phyloP scores from a whole-genome alignment of 2,329 filamentous ascomycete species.

The Biscogniauxia sp. region DNA sequence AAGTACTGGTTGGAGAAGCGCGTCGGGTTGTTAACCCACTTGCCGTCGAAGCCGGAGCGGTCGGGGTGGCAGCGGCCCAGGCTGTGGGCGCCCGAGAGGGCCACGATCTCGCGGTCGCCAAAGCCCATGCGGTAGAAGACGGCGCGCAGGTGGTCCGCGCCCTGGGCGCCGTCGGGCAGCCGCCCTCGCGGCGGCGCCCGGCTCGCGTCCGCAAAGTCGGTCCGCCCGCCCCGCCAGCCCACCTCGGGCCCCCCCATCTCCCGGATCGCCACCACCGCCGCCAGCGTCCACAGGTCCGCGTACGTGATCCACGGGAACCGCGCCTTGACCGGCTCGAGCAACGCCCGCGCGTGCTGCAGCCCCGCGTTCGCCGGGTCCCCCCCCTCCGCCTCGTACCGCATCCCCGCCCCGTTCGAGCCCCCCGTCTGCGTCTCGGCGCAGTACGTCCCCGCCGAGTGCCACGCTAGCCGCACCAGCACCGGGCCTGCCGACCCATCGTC shows the following conservation, averaged over 20 bases:
- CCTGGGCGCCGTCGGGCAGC: conserved; percentile 76
- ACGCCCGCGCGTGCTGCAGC: conserved; percentile 60
- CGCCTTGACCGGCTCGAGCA: conserved; percentile 60
- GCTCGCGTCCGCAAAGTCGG: conserved; percentile 60
- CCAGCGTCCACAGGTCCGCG: conserved; percentile 64
- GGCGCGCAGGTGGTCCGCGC: conserved; percentile 74
- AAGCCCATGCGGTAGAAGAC: conserved; percentile 98
- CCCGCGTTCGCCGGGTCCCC: conserved; percentile 65
- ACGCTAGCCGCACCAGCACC: conserved; percentile 62
- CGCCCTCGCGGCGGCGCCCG: conserved; percentile 56
- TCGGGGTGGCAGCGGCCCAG: conserved; percentile 66
- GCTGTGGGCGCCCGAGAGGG: conserved; percentile 78
- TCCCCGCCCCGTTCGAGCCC: conserved; percentile 63
- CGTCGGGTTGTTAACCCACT: conserved; percentile 37
- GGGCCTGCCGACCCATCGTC: conserved; percentile 65
- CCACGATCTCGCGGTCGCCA: conserved; percentile 92
- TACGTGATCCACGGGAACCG: conserved; percentile 64
- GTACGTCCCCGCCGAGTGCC: conserved; percentile 65
- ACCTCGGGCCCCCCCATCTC: conserved; percentile 60
- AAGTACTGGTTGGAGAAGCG: conserved; percentile 39
- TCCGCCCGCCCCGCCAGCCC: conserved; percentile 56
- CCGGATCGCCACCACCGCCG: conserved; percentile 55
- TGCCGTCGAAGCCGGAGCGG: conserved; percentile 34
- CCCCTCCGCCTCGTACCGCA: conserved; percentile 63
- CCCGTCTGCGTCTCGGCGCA: conserved; percentile 58